Conservation (phyloP, 2,329 filamentous ascomycete species). For the Penicillium frequentans region DNA sequence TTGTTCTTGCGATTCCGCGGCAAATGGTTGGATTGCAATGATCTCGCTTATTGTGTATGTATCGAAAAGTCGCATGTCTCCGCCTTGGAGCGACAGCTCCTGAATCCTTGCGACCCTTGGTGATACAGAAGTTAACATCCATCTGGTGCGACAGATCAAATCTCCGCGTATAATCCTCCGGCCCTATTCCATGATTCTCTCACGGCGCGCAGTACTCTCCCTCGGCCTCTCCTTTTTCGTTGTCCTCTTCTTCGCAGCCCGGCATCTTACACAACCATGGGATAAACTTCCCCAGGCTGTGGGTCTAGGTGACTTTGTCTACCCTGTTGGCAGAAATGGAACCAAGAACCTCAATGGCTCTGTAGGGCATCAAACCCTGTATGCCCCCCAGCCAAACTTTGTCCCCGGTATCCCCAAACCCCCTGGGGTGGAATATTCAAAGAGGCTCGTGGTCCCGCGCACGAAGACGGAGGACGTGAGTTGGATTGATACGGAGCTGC, state of each 20-base stretch:
- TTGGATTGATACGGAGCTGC: conserved; percentile 57
- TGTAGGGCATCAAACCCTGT: conserved; percentile 19
- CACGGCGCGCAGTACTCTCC: conserved; percentile 32
- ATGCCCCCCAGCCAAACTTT: conserved; percentile 34
- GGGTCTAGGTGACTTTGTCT: conserved; percentile 37
- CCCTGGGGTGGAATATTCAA: conserved; percentile 52
- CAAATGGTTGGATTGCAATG: background rate
- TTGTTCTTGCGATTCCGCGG: background rate
- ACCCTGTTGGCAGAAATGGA: conserved; percentile 12
- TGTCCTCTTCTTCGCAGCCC: conserved; percentile 30
- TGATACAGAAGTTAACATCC: conserved; percentile 9
- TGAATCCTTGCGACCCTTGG: background rate
- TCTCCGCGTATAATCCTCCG: conserved; percentile 11
- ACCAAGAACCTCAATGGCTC: conserved; percentile 18
- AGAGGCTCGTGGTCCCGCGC: conserved; percentile 55
- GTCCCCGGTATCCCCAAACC: conserved; percentile 42
- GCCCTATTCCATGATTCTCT: conserved; percentile 31
- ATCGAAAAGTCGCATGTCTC: background rate
- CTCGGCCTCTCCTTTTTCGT: conserved; percentile 35
- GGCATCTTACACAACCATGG: conserved; percentile 35
- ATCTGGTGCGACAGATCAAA: conserved; percentile 15
- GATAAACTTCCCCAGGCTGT: conserved; percentile 35
- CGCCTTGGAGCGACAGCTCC: background rate
- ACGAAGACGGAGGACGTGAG: conserved; percentile 52
- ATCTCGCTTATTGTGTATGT: background rate